Evolutionary conservation across 2,329 filamentous ascomycete genomes (phyloP).

Genomic region (Leptographium procerum): DNA sequence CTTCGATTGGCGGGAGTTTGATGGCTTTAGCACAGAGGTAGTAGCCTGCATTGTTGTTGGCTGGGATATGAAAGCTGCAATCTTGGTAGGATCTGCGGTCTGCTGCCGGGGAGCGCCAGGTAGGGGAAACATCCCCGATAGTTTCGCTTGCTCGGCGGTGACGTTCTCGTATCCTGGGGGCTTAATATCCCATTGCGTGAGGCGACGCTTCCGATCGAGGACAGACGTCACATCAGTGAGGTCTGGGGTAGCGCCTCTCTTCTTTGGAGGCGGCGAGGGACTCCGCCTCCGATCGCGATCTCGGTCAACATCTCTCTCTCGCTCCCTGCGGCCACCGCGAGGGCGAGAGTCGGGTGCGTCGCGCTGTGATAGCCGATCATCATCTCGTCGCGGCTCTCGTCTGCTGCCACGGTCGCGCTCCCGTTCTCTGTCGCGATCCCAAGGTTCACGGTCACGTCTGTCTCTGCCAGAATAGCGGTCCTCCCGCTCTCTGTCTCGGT

Average conservation of each 20-base stretch:
- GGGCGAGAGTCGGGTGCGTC: conserved; percentile 28
- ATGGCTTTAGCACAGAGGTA: conserved; percentile 63
- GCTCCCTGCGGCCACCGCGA: conserved; percentile 39
- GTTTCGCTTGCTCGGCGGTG: conserved; percentile 94
- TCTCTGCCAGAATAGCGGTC: conserved; percentile 72
- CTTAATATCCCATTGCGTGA: conserved; percentile 99
- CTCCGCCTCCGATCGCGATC: conserved; percentile 57
- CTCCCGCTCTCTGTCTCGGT: conserved; percentile 86
- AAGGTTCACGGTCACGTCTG: conserved; percentile 54
- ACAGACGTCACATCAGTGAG: conserved; percentile 77
- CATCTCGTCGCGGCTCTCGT: conserved; percentile 53
- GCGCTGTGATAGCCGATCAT: conserved; percentile 38
- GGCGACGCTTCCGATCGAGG: conserved; percentile 73
- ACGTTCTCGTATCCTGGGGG: conserved; percentile 97
- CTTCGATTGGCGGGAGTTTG: conserved; percentile 88
- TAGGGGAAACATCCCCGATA: conserved; percentile 97
- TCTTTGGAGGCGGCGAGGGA: conserved; percentile 70
- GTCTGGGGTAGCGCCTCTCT: conserved; percentile 91
- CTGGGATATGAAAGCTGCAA: conserved; percentile 93
- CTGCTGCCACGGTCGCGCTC: conserved; percentile 24
- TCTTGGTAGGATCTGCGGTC: conserved; percentile 84
- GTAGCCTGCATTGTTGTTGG: conserved; percentile 49
- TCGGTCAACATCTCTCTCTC: conserved; percentile 19
- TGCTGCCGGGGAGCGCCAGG: conserved; percentile 91
- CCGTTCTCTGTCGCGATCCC: conserved; percentile 53